A percentile compares a stretch with the other conserved stretches of the same genome.
Evolutionary conservation across 306 rosid genomes (phyloP).

Genomic region (Astragalus glycyphyllos): DNA sequence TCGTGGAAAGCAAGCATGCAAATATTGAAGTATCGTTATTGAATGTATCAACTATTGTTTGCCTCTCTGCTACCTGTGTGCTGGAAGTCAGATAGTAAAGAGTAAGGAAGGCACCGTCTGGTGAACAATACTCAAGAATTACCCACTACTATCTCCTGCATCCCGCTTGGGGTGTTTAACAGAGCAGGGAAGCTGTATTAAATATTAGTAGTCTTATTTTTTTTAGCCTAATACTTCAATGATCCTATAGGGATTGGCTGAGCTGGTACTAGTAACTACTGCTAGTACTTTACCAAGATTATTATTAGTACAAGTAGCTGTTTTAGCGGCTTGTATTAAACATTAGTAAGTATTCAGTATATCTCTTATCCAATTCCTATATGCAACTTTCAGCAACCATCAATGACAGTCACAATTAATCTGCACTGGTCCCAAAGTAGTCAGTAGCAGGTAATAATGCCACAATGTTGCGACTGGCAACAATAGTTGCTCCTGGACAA

Average conservation of each 20-base stretch:
- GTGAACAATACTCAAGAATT: conserved; percentile 10
- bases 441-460: not conserved
- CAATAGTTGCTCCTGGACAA: not conserved
- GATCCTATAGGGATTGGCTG: not conserved
- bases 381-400: not conserved
- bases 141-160: not conserved
- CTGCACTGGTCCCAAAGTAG: not conserved
- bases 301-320: not conserved
- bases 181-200: not conserved
- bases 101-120: conserved; percentile 16
- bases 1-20: conserved; percentile 95
- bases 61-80: conserved; percentile 92
- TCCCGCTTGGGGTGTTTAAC: not conserved
- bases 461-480: not conserved
- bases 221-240: not conserved
- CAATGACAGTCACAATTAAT: not conserved
- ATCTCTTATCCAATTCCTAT: not conserved
- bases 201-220: not conserved
- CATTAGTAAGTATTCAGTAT: not conserved
- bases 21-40: conserved; percentile 82
- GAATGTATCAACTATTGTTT: conserved; percentile 92
- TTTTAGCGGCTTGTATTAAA: not conserved
- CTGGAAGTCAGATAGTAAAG: conserved; percentile 53
- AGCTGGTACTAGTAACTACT: not conserved
- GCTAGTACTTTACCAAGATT: not conserved